phyloP scores from a whole-genome alignment of 2,329 filamentous ascomycete species.

The Stachybotrys chlorohalonatus region DNA sequence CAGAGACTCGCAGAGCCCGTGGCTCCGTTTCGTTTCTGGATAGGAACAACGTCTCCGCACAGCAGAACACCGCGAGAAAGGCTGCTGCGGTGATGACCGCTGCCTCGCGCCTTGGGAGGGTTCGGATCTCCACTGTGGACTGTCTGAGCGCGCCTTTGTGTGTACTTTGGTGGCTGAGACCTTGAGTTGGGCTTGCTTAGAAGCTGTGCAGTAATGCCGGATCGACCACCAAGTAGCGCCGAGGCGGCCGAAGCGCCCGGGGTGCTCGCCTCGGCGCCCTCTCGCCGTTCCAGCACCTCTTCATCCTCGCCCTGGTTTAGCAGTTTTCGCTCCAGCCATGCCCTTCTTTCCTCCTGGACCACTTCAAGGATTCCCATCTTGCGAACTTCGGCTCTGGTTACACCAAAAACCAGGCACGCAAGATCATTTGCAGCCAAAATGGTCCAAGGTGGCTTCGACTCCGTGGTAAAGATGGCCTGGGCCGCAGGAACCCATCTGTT shows the following conservation, averaged over 20 bases:
- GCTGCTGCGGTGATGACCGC: slow-evolving; percentile 56
- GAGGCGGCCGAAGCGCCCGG: slow-evolving; percentile 33
- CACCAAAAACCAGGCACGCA: slow-evolving; percentile 96
- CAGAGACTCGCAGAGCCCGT: slow-evolving; percentile 91
- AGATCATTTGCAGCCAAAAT: slow-evolving; percentile 94
- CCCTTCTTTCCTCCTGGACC: slow-evolving; percentile 77
- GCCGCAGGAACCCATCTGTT: slow-evolving; percentile 85
- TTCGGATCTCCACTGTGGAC: slow-evolving; percentile 48
- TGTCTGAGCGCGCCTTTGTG: slow-evolving; percentile 52
- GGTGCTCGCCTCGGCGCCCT: slow-evolving; percentile 23
- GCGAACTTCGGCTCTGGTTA: slow-evolving; percentile 89
- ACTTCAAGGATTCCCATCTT: slow-evolving; percentile 94
- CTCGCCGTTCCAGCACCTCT: slow-evolving; percentile 17
- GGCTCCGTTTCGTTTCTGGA: slow-evolving; percentile 87
- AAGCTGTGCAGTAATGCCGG: slow-evolving; percentile 77
- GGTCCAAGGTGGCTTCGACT: slow-evolving; percentile 82
- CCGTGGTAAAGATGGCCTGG: slow-evolving; percentile 97
- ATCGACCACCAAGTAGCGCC: slow-evolving; percentile 56
- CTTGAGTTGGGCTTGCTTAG: slow-evolving; percentile 70
- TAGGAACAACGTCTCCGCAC: slow-evolving; percentile 96
- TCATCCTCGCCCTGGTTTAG: slow-evolving; percentile 37
- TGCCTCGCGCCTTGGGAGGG: slow-evolving; percentile 43
- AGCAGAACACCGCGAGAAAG: slow-evolving; percentile 84
- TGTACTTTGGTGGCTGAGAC: slow-evolving; percentile 43
- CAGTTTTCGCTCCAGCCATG: slow-evolving; percentile 85